Evolutionary conservation across 495 filamentous ascomycete species (phyloP).

Genomic region (Staphylotrichum longicolle): DNA sequence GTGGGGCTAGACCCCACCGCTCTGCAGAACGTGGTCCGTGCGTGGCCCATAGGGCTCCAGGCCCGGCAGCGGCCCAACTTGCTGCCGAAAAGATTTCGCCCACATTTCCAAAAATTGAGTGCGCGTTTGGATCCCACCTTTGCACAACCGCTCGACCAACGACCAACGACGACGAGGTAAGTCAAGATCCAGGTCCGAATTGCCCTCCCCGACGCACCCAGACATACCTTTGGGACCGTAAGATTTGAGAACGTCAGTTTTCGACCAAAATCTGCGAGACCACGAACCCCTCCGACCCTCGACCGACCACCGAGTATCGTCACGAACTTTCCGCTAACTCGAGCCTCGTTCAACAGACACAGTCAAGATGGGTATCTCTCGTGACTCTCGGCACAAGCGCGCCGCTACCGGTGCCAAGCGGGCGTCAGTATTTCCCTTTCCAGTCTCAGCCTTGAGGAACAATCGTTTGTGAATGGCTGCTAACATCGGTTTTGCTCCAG

Average conservation of each 20-base stretch:
- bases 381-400: slow-evolving; percentile 99
- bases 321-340: slow-evolving; percentile 19
- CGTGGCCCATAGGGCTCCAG: slow-evolving; percentile 17
- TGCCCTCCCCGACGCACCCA: slow-evolving; percentile 5
- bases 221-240: slow-evolving; percentile 3
- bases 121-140: slow-evolving; percentile 18
- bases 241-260: slow-evolving; percentile 5
- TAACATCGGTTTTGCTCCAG: slow-evolving; percentile 29
- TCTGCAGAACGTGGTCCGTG: not conserved
- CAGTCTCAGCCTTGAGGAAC: not conserved
- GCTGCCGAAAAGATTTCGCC: slow-evolving; percentile 33
- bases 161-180: slow-evolving; percentile 31
- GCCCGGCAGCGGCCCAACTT: slow-evolving; percentile 29
- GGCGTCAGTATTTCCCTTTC: slow-evolving; percentile 42
- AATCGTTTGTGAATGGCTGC: slow-evolving; percentile 9
- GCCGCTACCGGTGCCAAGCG: slow-evolving; percentile 96
- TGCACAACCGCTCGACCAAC: slow-evolving; percentile 28
- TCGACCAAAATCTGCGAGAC: slow-evolving; percentile 1
- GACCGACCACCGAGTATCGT: slow-evolving; percentile 18
- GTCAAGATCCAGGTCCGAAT: slow-evolving; percentile 13
- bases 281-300: not conserved
- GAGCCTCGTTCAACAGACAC: slow-evolving; percentile 32
- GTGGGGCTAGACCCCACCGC: not conserved
- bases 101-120: slow-evolving; percentile 38
- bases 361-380: slow-evolving; percentile 94